Base-by-base conservation (phyloP, 1,139 yeast genomes). In the Taphrina pruni region DNA sequence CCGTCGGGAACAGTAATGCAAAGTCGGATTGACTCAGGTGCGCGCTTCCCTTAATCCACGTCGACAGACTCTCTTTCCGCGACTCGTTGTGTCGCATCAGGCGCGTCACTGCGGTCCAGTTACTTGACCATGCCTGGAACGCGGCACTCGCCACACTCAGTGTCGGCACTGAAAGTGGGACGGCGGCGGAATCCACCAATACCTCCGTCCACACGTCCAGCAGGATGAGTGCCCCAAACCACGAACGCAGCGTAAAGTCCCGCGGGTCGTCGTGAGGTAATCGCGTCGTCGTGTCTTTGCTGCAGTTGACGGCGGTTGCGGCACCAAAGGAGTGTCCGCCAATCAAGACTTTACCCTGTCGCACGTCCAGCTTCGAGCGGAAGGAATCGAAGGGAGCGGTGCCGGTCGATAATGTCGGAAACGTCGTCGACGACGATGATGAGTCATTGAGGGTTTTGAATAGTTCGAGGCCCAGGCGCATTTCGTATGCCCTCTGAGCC, bases 1-100 rank as follows among this genome's bases (percentile, higher is more conserved):
- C 46, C 26, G 62, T n/a, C 21, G 73, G 74, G 69, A 72, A 75
- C 52, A 71, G 67, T 41, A 70, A 66, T 46, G 70, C 71, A 46
- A 72, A 70, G 60, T 73, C 75, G 38, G 73, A 69, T 52, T 72
- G 73, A 12, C 74, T 72, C 51, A 71, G 74, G 58, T 72, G 74
- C 54, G 80, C 73, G 69, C 81, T 80, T 5, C 78, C 75, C n/a
- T 55, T 54, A 26, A 71, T 46, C 32, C 72, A 65, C 39, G 62
- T 17, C 51, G 69, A 57, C 69, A 65, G 38, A 9, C 36, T 21
- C 54, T 20, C 54, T 9, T n/a, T 8, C n/a, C n/a, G 12, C 36
- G 36, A 2, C 36, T 50, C n/a, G 36, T 50, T 50, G 36, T 11
- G 9, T 8, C 12, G 8, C 69, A 66, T 5, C 69, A 71, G 70